These are phyloP conservation scores for Clavulina sp. DNA, from an alignment of 768 basidiomycete species.

Conservation along the genomic window DNA sequence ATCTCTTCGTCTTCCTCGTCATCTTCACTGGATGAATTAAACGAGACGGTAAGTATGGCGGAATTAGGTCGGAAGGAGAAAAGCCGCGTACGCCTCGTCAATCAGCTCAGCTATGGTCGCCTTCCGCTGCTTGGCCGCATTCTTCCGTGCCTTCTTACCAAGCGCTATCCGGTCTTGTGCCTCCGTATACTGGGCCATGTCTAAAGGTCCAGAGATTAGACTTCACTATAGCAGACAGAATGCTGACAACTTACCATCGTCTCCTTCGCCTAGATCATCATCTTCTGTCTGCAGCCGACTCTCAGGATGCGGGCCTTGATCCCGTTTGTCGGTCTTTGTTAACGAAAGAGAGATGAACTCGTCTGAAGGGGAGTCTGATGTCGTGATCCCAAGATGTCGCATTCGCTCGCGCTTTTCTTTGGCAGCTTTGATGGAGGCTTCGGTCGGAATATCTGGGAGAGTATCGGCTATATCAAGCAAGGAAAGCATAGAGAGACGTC, in stretches of 20 bases:
- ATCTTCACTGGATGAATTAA: conserved; percentile 19
- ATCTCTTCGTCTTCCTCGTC: conserved; percentile 76
- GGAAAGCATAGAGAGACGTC: neutral
- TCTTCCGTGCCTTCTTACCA: conserved; percentile 63
- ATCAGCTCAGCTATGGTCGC: conserved; percentile 68
- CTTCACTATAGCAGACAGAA: neutral
- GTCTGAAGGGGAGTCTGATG: conserved; percentile 22
- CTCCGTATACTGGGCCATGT: conserved; percentile 74
- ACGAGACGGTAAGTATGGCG: conserved; percentile 3
- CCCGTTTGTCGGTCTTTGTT: conserved; percentile 30
- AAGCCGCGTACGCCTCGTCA: conserved; percentile 47
- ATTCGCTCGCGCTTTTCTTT: conserved; percentile 61
- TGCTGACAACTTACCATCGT: conserved; percentile 45
- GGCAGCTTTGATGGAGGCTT: conserved; percentile 51
- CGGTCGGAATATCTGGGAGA: conserved; percentile 36
- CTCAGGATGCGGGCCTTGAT: conserved; percentile 64
- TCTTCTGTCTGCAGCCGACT: conserved; percentile 72
- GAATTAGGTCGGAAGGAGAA: neutral
- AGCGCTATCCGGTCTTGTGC: conserved; percentile 75
- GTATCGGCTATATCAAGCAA: neutral
- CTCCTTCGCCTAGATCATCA: conserved; percentile 74
- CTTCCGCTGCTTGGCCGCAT: conserved; percentile 46
- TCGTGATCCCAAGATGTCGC: conserved; percentile 26
- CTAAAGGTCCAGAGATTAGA: conserved; percentile 22
- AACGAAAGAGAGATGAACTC: conserved; percentile 71